phyloP scores from a whole-genome alignment of 1,284 basidiomycete genomes.

The Singerocomus inundabilis region DNA sequence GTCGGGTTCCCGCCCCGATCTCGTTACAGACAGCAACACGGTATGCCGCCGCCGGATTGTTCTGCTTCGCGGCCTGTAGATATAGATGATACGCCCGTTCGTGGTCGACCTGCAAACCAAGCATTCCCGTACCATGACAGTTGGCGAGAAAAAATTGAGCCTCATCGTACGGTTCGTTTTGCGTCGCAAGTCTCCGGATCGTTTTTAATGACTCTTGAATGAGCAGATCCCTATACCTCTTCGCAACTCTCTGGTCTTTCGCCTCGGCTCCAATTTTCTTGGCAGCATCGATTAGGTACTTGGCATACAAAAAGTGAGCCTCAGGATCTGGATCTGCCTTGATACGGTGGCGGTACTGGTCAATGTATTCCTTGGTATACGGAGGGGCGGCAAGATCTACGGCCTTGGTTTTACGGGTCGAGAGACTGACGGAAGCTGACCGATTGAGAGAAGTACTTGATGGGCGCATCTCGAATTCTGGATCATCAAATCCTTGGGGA shows the following conservation, averaged over 20 bases:
- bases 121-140: constrained; percentile 92
- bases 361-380: constrained; percentile 95
- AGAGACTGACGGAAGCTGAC: constrained; percentile 54
- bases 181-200: constrained; percentile 87
- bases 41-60: constrained; percentile 93
- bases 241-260: constrained; percentile 75
- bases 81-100: constrained; percentile 99
- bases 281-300: constrained; percentile 99
- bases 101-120: constrained; percentile 95
- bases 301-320: constrained; percentile 96
- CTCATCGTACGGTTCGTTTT: constrained; percentile 88
- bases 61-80: constrained; percentile 95
- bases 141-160: constrained; percentile 99
- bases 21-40: constrained; percentile 99
- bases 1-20: constrained; percentile 96
- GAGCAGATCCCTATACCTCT: constrained; percentile 89
- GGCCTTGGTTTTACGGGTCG: constrained; percentile 74
- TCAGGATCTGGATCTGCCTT: constrained; percentile 98
- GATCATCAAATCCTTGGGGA: constrained; percentile 34
- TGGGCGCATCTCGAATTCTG: constrained; percentile 54
- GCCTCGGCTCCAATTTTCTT: constrained; percentile 79
- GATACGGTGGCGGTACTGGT: constrained; percentile 95
- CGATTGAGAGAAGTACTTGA: constrained; percentile 48
- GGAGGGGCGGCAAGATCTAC: constrained; percentile 86
- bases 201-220: constrained; percentile 90